Conservation (phyloP, 257 asterid species). For the Prunella vulgaris region DNA sequence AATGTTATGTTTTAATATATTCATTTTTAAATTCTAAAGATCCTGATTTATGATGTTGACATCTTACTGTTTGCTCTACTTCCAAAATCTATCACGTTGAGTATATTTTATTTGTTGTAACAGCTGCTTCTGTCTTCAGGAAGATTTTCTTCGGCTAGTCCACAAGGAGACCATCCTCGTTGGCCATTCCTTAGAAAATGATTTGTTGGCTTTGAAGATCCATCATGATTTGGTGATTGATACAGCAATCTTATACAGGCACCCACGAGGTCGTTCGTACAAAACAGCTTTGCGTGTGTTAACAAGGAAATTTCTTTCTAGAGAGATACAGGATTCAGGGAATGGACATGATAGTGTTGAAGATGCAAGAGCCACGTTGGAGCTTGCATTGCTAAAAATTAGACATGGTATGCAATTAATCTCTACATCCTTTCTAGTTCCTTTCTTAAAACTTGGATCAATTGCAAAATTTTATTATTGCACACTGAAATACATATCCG, state of each 20-base stretch:
- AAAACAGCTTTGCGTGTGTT: constrained; percentile 91
- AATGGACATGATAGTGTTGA: constrained; percentile 92
- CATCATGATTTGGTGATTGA: constrained; percentile 82
- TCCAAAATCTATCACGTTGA: background rate
- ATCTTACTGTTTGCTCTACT: background rate
- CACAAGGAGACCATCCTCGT: constrained; percentile 82
- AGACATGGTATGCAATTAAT: constrained; percentile 16
- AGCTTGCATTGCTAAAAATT: constrained; percentile 68
- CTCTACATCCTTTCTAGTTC: constrained; percentile 1
- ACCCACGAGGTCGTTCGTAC: constrained; percentile 77
- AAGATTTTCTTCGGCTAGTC: constrained; percentile 67
- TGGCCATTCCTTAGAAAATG: constrained; percentile 96
- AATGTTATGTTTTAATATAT: background rate
- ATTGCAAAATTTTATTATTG: background rate
- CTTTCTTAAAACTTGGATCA: background rate
- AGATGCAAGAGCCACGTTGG: constrained; percentile 95
- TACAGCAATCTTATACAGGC: constrained; percentile 81
- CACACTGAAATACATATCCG: background rate
- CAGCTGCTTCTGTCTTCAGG: constrained; percentile 48
- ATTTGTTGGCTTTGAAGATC: constrained; percentile 77
- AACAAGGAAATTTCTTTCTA: constrained; percentile 63
- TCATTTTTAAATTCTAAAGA: background rate
- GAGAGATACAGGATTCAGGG: constrained; percentile 83
- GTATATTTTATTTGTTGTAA: constrained; percentile 11
- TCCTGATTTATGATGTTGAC: background rate